These are phyloP conservation scores for Pseudogymnoascus sp. DNA, from an alignment of 2,329 filamentous ascomycete species.

Conservation along the genomic window DNA sequence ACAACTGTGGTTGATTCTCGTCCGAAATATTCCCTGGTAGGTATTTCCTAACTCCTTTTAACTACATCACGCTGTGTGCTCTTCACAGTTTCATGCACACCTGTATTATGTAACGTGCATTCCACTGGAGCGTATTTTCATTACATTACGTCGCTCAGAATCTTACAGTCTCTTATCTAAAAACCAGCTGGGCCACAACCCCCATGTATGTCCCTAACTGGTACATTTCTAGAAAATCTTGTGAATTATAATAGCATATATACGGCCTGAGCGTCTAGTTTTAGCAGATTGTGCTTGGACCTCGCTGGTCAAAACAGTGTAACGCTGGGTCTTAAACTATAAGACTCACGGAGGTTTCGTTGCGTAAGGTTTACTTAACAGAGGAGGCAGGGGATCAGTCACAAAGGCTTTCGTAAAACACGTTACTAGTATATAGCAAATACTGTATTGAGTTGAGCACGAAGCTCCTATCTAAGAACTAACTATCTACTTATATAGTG, in stretches of 20 bases:
- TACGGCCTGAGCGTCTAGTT: not conserved
- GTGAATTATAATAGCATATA: not conserved
- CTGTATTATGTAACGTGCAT: constrained; percentile 42
- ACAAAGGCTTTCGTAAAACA: no score
- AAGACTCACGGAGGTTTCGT: no score
- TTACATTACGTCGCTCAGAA: no score
- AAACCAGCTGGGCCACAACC: not conserved
- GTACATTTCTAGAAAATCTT: not conserved
- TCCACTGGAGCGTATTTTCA: no score
- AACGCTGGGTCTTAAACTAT: no score
- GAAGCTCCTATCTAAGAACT: no score
- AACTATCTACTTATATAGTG: no score
- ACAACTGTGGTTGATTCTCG: constrained; percentile 60
- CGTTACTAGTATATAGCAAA: no score
- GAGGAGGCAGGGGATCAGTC: no score
- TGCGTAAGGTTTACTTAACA: no score
- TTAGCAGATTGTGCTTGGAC: not conserved
- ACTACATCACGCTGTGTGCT: constrained; percentile 46
- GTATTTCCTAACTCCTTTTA: constrained; percentile 55
- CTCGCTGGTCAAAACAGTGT: not conserved
- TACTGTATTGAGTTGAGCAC: no score
- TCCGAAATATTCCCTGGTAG: constrained; percentile 50
- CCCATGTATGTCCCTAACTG: not conserved
- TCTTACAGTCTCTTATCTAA: no score
- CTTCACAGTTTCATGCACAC: constrained; percentile 55